Evolutionary conservation across 164 flowering plant species (phyloP), one percentile per base, ranked within the genome.

Genomic region (Platanus orientalis): DNA sequence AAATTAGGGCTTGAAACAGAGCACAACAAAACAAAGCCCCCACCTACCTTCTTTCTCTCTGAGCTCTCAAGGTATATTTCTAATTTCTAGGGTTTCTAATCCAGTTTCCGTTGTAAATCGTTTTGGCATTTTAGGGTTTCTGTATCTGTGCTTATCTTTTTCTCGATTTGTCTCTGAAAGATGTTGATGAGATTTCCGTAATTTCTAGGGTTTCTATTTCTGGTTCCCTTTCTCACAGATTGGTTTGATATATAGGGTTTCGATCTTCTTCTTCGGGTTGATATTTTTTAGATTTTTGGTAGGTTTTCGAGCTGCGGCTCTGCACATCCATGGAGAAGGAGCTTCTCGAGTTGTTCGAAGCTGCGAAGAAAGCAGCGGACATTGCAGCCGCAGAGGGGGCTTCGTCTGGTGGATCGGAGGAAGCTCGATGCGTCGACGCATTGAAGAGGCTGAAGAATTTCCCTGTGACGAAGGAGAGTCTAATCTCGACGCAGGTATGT

Each of bases 281-380:
- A 12, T 29, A 7, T 49, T 61, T 7, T 20, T 61, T 47, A 47
- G 39, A 47, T 17, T n/a, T 17, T 17, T n/a, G 21, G 21, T 47
- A 47, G 47, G 56, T 51, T 51, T 62, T 29, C 9, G 20, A 24
- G 30, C 29, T 45, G 12, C 19, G 56, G 58, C 23, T 54, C 20
- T 42, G 54, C 12, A 55, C 30, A 47, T 28, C 56, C 23, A 91
- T 88, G 96, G 96, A 86, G 78, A 85, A 52, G 42, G 97, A 94
- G 72, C 80, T 94, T 57, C 71, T 84, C 32, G 87, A 81, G 71
- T 70, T 89, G 62, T 91, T 81, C 58, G 96, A 91, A 29, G 69
- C 80, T 1, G 94, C 88, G 44, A 89, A 88, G 79, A 88, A 81
- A 60, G 92, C 97, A 14, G 97, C 96, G 0, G 96, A 88, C 44